Evolutionary conservation across 768 basidiomycete species (phyloP).

Genomic region (Lyophyllum shimeji): DNA sequence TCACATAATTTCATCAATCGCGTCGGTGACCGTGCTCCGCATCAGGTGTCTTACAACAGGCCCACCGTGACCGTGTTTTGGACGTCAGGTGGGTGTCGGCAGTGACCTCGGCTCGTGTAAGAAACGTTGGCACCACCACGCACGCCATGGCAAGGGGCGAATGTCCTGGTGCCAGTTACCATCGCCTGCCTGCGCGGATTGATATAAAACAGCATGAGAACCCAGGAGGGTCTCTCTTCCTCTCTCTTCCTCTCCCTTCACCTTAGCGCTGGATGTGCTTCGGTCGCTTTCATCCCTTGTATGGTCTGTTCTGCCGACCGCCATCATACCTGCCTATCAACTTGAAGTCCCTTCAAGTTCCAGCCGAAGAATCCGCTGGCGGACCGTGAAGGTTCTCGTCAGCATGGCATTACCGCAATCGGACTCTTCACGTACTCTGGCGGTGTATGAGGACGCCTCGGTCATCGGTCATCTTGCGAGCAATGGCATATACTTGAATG

Average conservation of each 20-base stretch:
- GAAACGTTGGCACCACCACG: slow-evolving; percentile 5
- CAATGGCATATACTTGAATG: not conserved
- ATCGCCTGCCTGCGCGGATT: not conserved
- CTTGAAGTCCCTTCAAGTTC: too few relatives aligned
- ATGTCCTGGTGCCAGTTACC: slow-evolving; percentile 4
- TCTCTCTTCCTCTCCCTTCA: not conserved
- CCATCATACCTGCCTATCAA: not conserved
- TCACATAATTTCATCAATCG: slow-evolving; percentile 8
- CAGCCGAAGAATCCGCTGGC: too few relatives aligned
- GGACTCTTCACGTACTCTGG: not conserved
- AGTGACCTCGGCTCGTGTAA: slow-evolving; percentile 7
- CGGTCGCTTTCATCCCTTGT: not conserved
- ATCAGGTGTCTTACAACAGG: slow-evolving; percentile 11
- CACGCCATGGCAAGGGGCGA: slow-evolving; percentile 7
- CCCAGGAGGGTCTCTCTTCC: not conserved
- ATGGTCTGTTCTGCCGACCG: not conserved
- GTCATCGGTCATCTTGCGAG: too few relatives aligned
- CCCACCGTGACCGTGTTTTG: slow-evolving; percentile 13
- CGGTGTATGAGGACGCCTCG: not conserved
- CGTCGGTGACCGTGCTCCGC: not conserved
- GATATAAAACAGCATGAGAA: slow-evolving; percentile 15
- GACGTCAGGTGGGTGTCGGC: slow-evolving; percentile 16
- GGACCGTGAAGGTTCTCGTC: not conserved
- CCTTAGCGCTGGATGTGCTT: not conserved
- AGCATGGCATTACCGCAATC: not conserved